Evolutionary conservation across 129 eudicot species (phyloP), one percentile per base, ranked within the genome.

Genomic region (Tagetes erecta): DNA sequence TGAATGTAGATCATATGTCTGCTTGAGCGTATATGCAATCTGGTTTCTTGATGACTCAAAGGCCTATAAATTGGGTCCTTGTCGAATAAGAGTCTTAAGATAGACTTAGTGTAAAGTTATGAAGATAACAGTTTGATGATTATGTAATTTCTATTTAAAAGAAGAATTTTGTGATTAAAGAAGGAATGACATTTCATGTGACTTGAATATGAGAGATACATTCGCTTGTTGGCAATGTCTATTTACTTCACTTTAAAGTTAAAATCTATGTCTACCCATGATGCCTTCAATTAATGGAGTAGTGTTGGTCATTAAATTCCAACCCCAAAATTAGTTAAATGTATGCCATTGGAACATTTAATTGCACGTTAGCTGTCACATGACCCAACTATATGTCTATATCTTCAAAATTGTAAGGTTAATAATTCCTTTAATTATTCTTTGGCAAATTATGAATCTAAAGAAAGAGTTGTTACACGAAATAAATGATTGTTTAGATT

Each of bases 321-420:
- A 12, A 42, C 80, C 80, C 68, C 80, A 76, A 68, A 44, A 0
- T 55, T 14, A 35, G 69, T 42, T 53, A 67, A 75, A 67, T 76
- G 31, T 12, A 68, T 47, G 46, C 69, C 42, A 76, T 9, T 34
- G 67, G 9, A 68, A 45, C 75, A 76, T 68, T 76, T 69, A 76
- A 67, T 68, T 72, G 20, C 67, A 53, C 36, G 67, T 55, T 67
- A 35, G 55, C 10, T 67, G 35, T 53, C 74, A 76, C 80, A 76
- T 67, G 67, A 76, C 55, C 40, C 35, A 42, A 56, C 50, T 53
- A 76, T 76, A 41, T 70, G 6, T 10, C 27, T 20, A 20, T 20
- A 20, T 20, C 27, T 60, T 59, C 35, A 27, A 8, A 8, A 1
- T 56, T 30, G 1, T 56, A 27, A 55, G 62, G 27, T 30, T 30